Conservation (phyloP, 2,329 filamentous ascomycete species). For the Calonectria hawksworthii region DNA sequence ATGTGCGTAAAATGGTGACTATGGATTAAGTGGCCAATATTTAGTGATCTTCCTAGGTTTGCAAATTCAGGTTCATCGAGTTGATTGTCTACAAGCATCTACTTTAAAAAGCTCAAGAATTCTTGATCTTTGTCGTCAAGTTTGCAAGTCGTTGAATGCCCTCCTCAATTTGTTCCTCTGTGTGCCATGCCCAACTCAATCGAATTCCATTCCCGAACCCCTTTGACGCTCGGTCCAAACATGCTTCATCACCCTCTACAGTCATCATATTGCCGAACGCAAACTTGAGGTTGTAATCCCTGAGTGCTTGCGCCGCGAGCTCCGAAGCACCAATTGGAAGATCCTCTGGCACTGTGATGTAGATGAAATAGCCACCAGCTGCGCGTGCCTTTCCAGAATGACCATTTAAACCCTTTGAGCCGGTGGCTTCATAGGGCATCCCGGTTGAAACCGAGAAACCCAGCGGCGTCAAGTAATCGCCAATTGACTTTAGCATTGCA, state of each 20-base stretch:
- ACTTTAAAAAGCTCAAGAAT: accelerated
- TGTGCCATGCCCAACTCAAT: conserved; percentile 18
- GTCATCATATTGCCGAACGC: conserved; percentile 16
- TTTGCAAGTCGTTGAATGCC: conserved; percentile 7
- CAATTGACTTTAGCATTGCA: conserved; percentile 31
- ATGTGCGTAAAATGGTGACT: too few relatives aligned
- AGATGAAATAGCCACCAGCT: conserved; percentile 14
- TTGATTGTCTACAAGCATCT: too few relatives aligned
- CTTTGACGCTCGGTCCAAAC: neutral
- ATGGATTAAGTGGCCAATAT: neutral
- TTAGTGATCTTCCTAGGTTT: too few relatives aligned
- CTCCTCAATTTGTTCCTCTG: conserved; percentile 6
- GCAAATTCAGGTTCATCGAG: too few relatives aligned
- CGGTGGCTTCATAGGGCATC: conserved; percentile 24
- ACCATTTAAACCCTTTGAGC: neutral
- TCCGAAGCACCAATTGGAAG: neutral
- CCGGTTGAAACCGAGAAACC: conserved; percentile 32
- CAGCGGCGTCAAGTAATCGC: conserved; percentile 35
- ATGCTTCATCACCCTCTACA: conserved; percentile 3
- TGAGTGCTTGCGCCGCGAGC: neutral
- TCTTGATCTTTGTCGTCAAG: neutral
- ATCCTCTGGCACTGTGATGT: neutral
- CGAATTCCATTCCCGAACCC: conserved; percentile 17
- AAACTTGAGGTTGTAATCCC: conserved; percentile 12
- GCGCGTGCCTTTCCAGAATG: neutral